These are phyloP conservation scores for Cercospora zeina DNA, from an alignment of 2,329 filamentous ascomycete genomes.

Conservation along the genomic window DNA sequence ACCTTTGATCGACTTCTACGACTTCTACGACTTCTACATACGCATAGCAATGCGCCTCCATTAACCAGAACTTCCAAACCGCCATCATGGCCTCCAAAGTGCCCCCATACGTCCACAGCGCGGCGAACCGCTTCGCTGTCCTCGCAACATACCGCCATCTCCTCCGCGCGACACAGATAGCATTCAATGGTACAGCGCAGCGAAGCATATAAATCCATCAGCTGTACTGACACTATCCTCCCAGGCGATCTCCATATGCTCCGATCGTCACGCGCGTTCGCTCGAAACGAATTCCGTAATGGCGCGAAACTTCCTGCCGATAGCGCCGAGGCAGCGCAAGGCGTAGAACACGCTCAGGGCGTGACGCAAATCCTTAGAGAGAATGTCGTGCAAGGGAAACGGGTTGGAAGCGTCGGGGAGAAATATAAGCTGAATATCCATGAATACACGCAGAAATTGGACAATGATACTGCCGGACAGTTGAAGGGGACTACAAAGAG, in stretches of 20 bases:
- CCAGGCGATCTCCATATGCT: conserved; percentile 71
- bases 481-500: conserved; percentile 47
- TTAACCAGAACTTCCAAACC: not conserved
- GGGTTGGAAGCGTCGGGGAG: conserved; percentile 28
- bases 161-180: conserved; percentile 75
- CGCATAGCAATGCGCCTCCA: conserved; percentile 18
- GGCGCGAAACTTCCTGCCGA: conserved; percentile 61
- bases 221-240: conserved; percentile 7
- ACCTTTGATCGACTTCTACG: not conserved
- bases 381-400: conserved; percentile 81
- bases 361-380: conserved; percentile 75
- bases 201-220: not conserved
- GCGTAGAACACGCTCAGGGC: conserved; percentile 76
- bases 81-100: conserved; percentile 19
- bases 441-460: conserved; percentile 82
- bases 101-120: conserved; percentile 29
- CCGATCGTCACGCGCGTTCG: conserved; percentile 68
- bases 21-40: too few species aligned
- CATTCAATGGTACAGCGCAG: conserved; percentile 68
- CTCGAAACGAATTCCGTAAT: conserved; percentile 70
- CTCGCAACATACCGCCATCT: conserved; percentile 77
- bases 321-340: conserved; percentile 61
- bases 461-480: conserved; percentile 86
- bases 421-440: conserved; percentile 76
- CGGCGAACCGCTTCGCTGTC: conserved; percentile 56